Evolutionary conservation across 1,284 basidiomycete genomes (phyloP), one percentile per base, ranked within the genome.

Genomic region (Rhodotorula sp.): DNA sequence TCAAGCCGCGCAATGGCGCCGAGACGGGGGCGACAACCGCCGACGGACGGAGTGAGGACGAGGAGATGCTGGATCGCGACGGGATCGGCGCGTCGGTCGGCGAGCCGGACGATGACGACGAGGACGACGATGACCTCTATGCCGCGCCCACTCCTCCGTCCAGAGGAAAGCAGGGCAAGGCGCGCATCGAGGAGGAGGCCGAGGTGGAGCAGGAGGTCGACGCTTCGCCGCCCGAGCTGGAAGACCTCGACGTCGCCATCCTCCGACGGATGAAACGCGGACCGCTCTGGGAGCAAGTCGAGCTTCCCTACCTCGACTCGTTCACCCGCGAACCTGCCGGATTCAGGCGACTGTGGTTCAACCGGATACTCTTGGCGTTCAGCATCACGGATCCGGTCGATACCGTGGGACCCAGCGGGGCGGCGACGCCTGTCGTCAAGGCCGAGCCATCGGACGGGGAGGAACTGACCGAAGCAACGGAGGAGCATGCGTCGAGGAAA

Each of bases 351-450:
- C 22, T 71, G 42, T 71, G 67, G 70, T 17, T 72, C n/a, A 71
- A 72, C 46, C 61, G 74, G 3, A 62, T 67, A 18, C 51, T 58
- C 62, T 76, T 76, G 69, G 72, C 72, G 64, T 64, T 77, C 15
- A 71, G 74, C 20, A 51, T 60, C 24, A 62, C 66, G 26, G 70
- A 77, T 33, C 67, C 70, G 46, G 51, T 67, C 22, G 62, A 61
- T 26, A 4, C 45, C 22, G 26, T 49, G 4, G 37, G 17, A 3
- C 56, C 42, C 26, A 70, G 60, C 15, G 73, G 67, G 48, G 68
- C 62, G 22, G 69, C 68, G n/a, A 67, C 69, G 48, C 67, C 62
- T 5, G 46, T 20, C 15, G n/a, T 58, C 48, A 55, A 68, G 64
- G 18, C 17, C 3, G 69, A 70, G 30, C 37, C 37, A 12, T 44